Conservation (phyloP, 2,329 filamentous ascomycete genomes). For the Aspergillus fischeri region DNA sequence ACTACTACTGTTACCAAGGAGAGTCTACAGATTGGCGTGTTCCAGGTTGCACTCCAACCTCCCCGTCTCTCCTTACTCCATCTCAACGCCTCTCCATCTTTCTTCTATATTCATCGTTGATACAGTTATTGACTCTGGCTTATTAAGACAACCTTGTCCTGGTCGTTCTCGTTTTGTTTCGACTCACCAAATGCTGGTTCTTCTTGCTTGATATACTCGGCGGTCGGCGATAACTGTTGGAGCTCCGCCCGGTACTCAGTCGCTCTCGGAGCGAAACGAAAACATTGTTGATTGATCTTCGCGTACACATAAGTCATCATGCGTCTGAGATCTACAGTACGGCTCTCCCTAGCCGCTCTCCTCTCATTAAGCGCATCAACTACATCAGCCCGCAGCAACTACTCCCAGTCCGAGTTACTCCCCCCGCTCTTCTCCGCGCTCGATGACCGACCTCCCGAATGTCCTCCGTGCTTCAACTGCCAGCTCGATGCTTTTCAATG, state of each 20-base stretch:
- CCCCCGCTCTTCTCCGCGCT: conserved; percentile 66
- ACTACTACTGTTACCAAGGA: too few relatives aligned
- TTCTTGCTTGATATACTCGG: background rate
- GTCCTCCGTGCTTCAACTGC: conserved; percentile 80
- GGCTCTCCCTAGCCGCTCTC: conserved; percentile 23
- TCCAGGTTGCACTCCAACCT: background rate
- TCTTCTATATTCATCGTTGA: background rate
- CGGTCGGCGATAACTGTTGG: background rate
- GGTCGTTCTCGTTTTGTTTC: background rate
- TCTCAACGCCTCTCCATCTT: background rate
- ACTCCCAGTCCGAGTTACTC: conserved; percentile 58
- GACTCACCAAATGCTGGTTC: background rate
- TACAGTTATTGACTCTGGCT: background rate
- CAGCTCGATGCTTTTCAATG: conserved; percentile 88
- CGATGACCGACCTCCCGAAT: conserved; percentile 61
- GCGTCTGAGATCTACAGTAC: conserved; percentile 21
- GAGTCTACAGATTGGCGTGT: background rate
- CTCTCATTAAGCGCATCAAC: conserved; percentile 20
- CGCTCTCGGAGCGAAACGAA: background rate
- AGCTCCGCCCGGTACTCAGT: background rate
- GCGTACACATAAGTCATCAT: conserved; percentile 19
- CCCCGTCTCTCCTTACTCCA: background rate
- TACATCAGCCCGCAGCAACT: conserved; percentile 43
- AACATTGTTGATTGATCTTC: background rate
- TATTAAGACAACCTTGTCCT: background rate